phyloP scores from a whole-genome alignment of 2,329 filamentous ascomycete genomes.

The Diaporthe sp. region DNA sequence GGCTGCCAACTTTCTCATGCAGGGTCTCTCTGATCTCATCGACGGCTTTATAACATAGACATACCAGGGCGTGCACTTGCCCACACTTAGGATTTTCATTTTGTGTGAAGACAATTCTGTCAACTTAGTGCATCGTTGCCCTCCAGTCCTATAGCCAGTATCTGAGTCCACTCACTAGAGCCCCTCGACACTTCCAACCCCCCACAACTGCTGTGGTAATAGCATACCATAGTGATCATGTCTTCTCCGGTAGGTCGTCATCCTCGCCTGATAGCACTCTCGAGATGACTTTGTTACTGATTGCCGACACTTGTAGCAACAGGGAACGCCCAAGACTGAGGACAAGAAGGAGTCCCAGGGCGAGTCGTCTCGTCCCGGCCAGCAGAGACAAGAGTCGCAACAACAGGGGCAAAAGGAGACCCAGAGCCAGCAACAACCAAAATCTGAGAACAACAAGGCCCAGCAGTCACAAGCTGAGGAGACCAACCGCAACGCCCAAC shows the following conservation, averaged over 20 bases:
- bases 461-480: slow-evolving; percentile 25
- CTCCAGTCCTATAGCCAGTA: neutral
- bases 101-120: slow-evolving; percentile 21
- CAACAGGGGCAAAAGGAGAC: slow-evolving; percentile 4
- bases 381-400: slow-evolving; percentile 28
- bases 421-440: neutral
- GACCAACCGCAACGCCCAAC: neutral
- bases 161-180: slow-evolving; percentile 20
- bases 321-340: slow-evolving; percentile 29
- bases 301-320: slow-evolving; percentile 29
- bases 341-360: slow-evolving; percentile 26
- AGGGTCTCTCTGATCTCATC: slow-evolving; percentile 26
- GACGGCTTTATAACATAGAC: slow-evolving; percentile 33
- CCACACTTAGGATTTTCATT: neutral
- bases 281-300: neutral
- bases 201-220: neutral
- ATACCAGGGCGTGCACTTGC: slow-evolving; percentile 29
- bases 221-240: slow-evolving; percentile 28
- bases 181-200: neutral
- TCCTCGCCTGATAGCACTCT: neutral
- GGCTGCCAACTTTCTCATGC: slow-evolving; percentile 35
- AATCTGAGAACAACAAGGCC: slow-evolving; percentile 7
- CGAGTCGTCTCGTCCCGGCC: slow-evolving; percentile 24
- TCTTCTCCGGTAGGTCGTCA: slow-evolving; percentile 32
- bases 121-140: neutral